phyloP scores from a whole-genome alignment of 305 asterid species.

The Nicotiana rustica region DNA sequence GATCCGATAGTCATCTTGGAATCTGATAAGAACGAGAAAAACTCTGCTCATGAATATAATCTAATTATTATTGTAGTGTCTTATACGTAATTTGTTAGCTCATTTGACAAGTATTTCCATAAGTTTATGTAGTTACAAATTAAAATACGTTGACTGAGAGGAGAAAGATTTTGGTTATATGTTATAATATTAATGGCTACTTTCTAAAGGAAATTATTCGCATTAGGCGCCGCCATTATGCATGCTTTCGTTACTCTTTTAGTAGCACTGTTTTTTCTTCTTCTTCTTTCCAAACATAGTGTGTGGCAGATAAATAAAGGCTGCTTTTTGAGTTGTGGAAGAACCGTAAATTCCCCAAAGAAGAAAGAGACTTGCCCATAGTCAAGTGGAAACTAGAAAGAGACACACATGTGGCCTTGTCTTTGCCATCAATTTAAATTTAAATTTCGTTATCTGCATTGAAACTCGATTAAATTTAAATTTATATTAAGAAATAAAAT shows the following conservation, averaged over 20 bases:
- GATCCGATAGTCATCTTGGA: background rate
- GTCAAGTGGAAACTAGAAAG: conserved; percentile 17
- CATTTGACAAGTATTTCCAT: conserved; percentile 8
- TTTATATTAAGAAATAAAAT: too few species aligned
- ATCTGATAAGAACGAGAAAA: conserved; percentile 1
- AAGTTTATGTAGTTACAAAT: conserved; percentile 1
- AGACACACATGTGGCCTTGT: conserved; percentile 29
- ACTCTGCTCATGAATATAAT: background rate
- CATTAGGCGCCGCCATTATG: conserved; percentile 30
- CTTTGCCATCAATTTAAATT: background rate
- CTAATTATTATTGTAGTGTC: background rate
- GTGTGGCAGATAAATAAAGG: conserved; percentile 34
- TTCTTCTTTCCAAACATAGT: background rate
- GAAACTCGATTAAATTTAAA: too few species aligned
- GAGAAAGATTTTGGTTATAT: background rate
- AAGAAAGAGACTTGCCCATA: conserved; percentile 25
- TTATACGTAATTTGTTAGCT: conserved; percentile 20
- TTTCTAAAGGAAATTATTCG: background rate
- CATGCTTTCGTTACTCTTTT: conserved; percentile 14
- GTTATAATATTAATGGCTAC: background rate
- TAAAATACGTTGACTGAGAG: background rate
- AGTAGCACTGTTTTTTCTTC: background rate
- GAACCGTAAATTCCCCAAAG: conserved; percentile 25
- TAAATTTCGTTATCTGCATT: too few species aligned
- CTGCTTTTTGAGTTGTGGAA: conserved; percentile 10